These are phyloP conservation scores for Hypoxylon fragiforme DNA, from an alignment of 495 filamentous ascomycete genomes.

Conservation along the genomic window DNA sequence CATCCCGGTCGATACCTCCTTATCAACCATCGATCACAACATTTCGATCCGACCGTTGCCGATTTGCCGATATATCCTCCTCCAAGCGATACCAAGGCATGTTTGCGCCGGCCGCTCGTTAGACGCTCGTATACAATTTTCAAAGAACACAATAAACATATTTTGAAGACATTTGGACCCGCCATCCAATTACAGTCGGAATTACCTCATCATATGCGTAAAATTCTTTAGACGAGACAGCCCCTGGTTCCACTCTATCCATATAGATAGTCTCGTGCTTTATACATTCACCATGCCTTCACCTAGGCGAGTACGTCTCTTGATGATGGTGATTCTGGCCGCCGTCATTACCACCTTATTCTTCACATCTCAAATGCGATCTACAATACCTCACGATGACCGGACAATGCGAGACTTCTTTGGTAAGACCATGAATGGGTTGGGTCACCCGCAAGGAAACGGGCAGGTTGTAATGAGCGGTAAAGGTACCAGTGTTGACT, in stretches of 20 bases:
- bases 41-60: not conserved
- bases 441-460: slow-evolving; percentile 41
- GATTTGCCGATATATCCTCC: not conserved
- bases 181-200: no score
- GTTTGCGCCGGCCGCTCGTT: slow-evolving; percentile 22
- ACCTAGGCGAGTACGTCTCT: slow-evolving; percentile 63
- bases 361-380: slow-evolving; percentile 54
- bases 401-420: slow-evolving; percentile 56
- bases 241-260: not conserved
- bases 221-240: slow-evolving; percentile 1
- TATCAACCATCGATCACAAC: slow-evolving; percentile 1
- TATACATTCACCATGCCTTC: slow-evolving; percentile 64
- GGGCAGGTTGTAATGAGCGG: slow-evolving; percentile 41
- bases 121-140: slow-evolving; percentile 15
- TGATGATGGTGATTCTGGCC: slow-evolving; percentile 60
- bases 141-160: slow-evolving; percentile 1
- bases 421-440: slow-evolving; percentile 55
- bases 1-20: not conserved
- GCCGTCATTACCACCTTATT: slow-evolving; percentile 64
- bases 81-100: slow-evolving; percentile 18
- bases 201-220: slow-evolving; percentile 9
- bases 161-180: not conserved
- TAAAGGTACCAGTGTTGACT: slow-evolving; percentile 33
- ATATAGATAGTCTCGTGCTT: not conserved
- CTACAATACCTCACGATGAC: slow-evolving; percentile 39